Base-by-base conservation (phyloP, 2,329 filamentous ascomycete genomes). In the Grosmannia clavigera region DNA sequence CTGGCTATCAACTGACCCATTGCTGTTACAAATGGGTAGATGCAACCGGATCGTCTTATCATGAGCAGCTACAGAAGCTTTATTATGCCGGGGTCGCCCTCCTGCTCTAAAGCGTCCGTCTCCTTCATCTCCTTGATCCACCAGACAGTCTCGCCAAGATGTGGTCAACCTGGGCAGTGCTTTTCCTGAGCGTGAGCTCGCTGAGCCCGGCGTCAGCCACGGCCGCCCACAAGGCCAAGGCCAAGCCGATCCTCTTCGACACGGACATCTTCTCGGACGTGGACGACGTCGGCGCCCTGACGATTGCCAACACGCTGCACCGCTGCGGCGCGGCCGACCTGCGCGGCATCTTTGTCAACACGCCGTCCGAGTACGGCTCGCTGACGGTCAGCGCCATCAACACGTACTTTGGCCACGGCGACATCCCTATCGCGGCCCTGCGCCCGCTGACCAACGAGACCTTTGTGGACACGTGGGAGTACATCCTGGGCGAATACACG, bases 241-340 rank as follows among this genome's bases (percentile, higher is more conserved):
- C 27, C 51, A 75, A 73, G 60, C 74, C 73, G 38, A 66, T 78
- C 38, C 74, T 78, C 55, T 70, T 78, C 29, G 76, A 78, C 65
- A 78, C 76, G 0, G 76, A 78, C 61, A 66, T 78, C 12, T 76
- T 75, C 64, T 74, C 73, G 43, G 76, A 78, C 58, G 75, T 77
- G 46, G 76, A 78, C 73, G 76, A 68, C 64, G 69, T 65, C 22
- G 46, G 51, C 25, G 52, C 27, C 3, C 53, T 61, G 5, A 40
- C 60, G 27, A 53, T 61, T 16, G 60, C 56, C 35, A 40, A 58
- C 38, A 38, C 52, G 51, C 59, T 58, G 55, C 59, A 60, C 50
- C 52, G 35, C 55, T 48, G 48, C 19, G 59, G 59, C 35, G 11
- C 5, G 1, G 55, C 50, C 1, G 55, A 74, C 60, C 68, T 78